These are phyloP conservation scores for Alternaria sp. DNA, from an alignment of 2,329 filamentous ascomycete species.

Conservation along the genomic window DNA sequence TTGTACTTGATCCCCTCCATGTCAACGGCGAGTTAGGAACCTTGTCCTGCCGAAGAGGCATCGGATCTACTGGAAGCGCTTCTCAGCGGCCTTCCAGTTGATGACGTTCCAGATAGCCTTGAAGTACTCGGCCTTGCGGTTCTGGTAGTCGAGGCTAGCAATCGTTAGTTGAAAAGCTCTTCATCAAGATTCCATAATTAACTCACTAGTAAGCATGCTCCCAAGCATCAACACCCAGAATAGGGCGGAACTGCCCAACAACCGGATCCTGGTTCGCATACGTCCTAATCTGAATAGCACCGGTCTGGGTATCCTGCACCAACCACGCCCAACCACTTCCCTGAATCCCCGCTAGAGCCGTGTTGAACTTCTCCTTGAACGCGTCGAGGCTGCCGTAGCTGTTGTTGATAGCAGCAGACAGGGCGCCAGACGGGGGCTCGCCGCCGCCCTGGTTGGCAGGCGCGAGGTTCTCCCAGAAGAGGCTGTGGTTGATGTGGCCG, in stretches of 20 bases:
- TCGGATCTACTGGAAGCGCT: conserved; percentile 65
- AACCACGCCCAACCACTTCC: conserved; percentile 70
- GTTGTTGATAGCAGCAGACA: conserved; percentile 64
- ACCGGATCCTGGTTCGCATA: conserved; percentile 90
- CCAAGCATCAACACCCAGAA: conserved; percentile 93
- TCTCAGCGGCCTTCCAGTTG: conserved; percentile 91
- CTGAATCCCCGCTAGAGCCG: conserved; percentile 69
- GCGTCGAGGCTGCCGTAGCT: conserved; percentile 65
- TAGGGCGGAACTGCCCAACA: conserved; percentile 78
- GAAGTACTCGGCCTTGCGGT: conserved; percentile 97
- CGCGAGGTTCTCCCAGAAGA: conserved; percentile 74
- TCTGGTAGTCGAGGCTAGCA: conserved; percentile 80
- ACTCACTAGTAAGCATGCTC: conserved; percentile 66
- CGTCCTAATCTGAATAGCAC: conserved; percentile 68
- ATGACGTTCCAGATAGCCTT: conserved; percentile 91
- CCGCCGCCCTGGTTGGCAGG: conserved; percentile 72
- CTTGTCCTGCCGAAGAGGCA: background rate
- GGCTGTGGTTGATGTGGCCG: conserved; percentile 70
- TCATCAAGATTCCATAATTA: fast-evolving
- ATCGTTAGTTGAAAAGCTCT: background rate
- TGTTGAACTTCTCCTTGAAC: conserved; percentile 69
- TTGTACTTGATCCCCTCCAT: background rate
- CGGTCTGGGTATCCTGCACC: conserved; percentile 67
- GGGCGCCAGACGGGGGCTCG: conserved; percentile 65
- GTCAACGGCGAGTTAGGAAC: conserved; percentile 6